These are phyloP conservation scores for Suhomyces xylopsoci DNA, from an alignment of 805 yeast species.

Conservation along the genomic window DNA sequence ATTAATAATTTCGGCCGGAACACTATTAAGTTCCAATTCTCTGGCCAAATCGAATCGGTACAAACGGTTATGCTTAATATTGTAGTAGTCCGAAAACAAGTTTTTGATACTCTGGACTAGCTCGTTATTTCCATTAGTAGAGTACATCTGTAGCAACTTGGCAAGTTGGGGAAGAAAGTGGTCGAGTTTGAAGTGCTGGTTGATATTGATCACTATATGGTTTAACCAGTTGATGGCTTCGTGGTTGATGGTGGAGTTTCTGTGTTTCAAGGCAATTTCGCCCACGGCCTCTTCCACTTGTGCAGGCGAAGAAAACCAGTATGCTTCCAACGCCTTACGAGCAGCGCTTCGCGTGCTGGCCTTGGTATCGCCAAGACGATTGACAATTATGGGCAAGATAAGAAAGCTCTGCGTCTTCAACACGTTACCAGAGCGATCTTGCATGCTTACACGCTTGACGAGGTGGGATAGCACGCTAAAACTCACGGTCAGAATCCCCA, in stretches of 20 bases:
- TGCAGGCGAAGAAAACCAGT: constrained; percentile 51
- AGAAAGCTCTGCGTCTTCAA: constrained; percentile 41
- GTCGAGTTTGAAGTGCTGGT: constrained; percentile 30
- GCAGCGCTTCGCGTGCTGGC: constrained; percentile 41
- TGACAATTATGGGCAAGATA: constrained; percentile 52
- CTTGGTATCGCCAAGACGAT: constrained; percentile 43
- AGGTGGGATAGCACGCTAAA: constrained; percentile 55
- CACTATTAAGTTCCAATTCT: constrained; percentile 35
- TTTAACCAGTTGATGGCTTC: constrained; percentile 46
- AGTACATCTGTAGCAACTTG: constrained; percentile 10
- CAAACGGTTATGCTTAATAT: constrained; percentile 26
- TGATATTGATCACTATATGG: constrained; percentile 34
- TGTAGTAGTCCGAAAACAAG: constrained; percentile 28
- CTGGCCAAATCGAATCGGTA: constrained; percentile 46
- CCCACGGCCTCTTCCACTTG: constrained; percentile 46
- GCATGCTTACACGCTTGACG: constrained; percentile 56
- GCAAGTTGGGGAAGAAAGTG: constrained; percentile 25
- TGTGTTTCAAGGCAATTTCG: constrained; percentile 42
- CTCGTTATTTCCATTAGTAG: constrained; percentile 1
- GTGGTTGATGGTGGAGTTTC: constrained; percentile 34
- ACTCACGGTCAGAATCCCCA: constrained; percentile 38
- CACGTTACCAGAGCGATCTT: constrained; percentile 41
- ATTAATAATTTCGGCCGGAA: constrained; percentile 12
- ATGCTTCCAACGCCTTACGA: constrained; percentile 49
- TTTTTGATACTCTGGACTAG: constrained; percentile 13